These are phyloP conservation scores for Acrodontium crateriforme DNA, from an alignment of 2,329 filamentous ascomycete genomes.

Conservation along the genomic window DNA sequence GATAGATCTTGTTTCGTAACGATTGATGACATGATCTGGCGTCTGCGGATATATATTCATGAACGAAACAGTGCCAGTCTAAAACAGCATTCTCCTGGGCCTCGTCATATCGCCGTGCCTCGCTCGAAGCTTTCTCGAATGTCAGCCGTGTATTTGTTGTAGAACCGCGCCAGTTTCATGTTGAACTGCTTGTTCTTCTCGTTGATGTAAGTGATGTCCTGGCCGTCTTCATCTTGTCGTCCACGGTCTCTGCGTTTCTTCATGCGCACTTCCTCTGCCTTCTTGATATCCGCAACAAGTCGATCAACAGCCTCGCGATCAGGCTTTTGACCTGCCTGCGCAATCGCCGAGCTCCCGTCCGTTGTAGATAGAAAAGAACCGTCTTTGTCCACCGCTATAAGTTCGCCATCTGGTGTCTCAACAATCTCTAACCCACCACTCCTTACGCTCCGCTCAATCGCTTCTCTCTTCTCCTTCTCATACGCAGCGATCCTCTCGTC, in stretches of 20 bases:
- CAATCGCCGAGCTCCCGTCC: constrained; percentile 51
- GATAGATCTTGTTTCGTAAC: too few species aligned
- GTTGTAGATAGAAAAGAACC: constrained; percentile 84
- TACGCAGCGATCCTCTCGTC: constrained; percentile 54
- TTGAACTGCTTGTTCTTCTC: constrained; percentile 99
- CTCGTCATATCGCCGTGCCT: constrained; percentile 73
- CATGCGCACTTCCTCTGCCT: constrained; percentile 73
- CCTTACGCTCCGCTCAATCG: constrained; percentile 71
- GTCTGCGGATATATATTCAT: too few species aligned
- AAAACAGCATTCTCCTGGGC: too few species aligned
- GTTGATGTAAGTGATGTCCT: constrained; percentile 97
- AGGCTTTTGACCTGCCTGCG: constrained; percentile 74
- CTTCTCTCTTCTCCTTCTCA: constrained; percentile 69
- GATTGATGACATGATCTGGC: too few species aligned
- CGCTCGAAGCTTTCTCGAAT: constrained; percentile 96
- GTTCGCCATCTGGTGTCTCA: constrained; percentile 86
- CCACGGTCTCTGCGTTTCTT: constrained; percentile 77
- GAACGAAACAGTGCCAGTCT: too few species aligned
- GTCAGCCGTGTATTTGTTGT: constrained; percentile 96
- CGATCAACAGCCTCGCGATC: constrained; percentile 77
- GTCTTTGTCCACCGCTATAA: constrained; percentile 85
- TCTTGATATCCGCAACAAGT: constrained; percentile 70
- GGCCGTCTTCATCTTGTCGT: constrained; percentile 61
- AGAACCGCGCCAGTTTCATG: constrained; percentile 88
- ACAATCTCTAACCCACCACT: constrained; percentile 82